phyloP scores from a whole-genome alignment of 352 stramenopile species.

The Phytophthora pini region DNA sequence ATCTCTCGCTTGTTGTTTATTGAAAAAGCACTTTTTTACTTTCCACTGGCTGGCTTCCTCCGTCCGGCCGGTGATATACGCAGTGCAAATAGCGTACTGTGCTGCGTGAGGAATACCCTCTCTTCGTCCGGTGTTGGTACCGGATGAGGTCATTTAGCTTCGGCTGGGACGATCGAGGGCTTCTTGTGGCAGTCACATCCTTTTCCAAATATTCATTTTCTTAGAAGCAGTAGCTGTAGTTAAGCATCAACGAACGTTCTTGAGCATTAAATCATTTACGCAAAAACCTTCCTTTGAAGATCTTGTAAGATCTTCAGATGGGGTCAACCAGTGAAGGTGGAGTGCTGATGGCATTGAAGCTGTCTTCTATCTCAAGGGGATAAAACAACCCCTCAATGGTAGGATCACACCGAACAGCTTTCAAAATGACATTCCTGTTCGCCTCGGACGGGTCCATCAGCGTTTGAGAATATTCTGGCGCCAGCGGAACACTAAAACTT shows the following conservation, averaged over 20 bases:
- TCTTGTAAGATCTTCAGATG: background rate
- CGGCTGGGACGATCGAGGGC: slow-evolving; percentile 10
- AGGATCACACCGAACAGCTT: background rate
- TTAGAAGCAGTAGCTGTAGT: too few species aligned
- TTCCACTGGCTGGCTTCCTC: slow-evolving; percentile 61
- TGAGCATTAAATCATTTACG: too few species aligned
- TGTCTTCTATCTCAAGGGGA: background rate
- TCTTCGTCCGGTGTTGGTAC: slow-evolving; percentile 29
- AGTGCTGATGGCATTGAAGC: background rate
- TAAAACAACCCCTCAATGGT: background rate
- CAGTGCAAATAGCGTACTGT: slow-evolving; percentile 71
- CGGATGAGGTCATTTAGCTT: slow-evolving; percentile 12
- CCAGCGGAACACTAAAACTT: background rate
- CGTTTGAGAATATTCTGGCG: background rate
- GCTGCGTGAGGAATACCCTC: slow-evolving; percentile 45
- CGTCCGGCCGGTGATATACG: slow-evolving; percentile 79
- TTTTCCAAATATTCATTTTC: background rate
- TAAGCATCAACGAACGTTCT: too few species aligned
- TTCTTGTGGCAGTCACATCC: slow-evolving; percentile 53
- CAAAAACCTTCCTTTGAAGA: background rate
- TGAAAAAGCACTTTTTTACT: slow-evolving; percentile 59
- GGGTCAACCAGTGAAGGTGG: background rate
- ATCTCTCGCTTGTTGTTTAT: slow-evolving; percentile 20
- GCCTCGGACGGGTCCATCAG: background rate
- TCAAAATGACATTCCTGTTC: background rate